Percentiles rank a stretch among this genome's conserved stretches.
phyloP scores from a whole-genome alignment of 2,329 filamentous ascomycete genomes.

The Cytospora chrysosperma region DNA sequence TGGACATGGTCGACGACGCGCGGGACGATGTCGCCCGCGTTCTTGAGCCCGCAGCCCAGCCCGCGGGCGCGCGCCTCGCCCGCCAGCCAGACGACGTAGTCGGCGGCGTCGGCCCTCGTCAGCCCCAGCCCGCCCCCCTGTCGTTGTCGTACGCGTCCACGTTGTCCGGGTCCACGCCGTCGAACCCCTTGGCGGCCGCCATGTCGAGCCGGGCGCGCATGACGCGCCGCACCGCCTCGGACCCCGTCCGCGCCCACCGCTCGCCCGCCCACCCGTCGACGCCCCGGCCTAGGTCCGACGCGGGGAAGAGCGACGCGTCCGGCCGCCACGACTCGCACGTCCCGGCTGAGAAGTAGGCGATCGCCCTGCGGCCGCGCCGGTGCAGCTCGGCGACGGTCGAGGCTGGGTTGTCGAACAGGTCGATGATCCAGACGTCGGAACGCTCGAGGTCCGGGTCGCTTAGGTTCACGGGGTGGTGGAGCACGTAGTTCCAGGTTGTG shows the following conservation, averaged over 20 bases:
- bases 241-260: constrained; percentile 53
- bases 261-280: constrained; percentile 58
- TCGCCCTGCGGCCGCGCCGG: constrained; percentile 49
- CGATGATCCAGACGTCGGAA: constrained; percentile 20
- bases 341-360: constrained; percentile 63
- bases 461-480: constrained; percentile 18
- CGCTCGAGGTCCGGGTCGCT: constrained; percentile 17
- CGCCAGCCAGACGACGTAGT: constrained; percentile 53
- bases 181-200: constrained; percentile 52
- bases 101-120: constrained; percentile 45
- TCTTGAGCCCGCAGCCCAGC: constrained; percentile 57
- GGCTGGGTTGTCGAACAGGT: constrained; percentile 22
- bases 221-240: constrained; percentile 49
- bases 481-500: constrained; percentile 23
- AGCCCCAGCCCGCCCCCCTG: constrained; percentile 53
- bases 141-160: constrained; percentile 55
- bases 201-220: constrained; percentile 52
- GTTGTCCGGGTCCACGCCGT: constrained; percentile 60
- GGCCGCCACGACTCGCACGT: constrained; percentile 56
- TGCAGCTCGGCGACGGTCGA: constrained; percentile 46
- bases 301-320: constrained; percentile 47
- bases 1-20: constrained; percentile 41
- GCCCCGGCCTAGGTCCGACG: constrained; percentile 47
- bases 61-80: constrained; percentile 42
- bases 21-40: constrained; percentile 49